These are phyloP conservation scores for Lactarius evosmus DNA, from an alignment of 768 basidiomycete genomes.

Conservation along the genomic window DNA sequence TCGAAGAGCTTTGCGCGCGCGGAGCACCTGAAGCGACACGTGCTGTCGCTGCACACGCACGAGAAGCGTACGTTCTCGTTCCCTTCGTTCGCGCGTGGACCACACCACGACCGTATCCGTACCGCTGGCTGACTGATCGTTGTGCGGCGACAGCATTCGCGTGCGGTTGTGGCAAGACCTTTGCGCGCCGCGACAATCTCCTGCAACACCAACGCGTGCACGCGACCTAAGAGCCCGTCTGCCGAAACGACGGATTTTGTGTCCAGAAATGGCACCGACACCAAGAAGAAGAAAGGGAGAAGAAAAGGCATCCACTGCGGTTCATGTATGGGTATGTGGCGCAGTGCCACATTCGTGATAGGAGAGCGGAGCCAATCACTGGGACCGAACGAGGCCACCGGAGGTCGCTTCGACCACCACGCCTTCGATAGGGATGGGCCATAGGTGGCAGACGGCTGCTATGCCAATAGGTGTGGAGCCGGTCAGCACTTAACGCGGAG, in stretches of 20 bases:
- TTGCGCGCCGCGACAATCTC: slow-evolving; percentile 75
- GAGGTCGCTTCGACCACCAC: background rate
- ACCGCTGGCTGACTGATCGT: background rate
- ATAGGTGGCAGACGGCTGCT: background rate
- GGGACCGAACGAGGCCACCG: background rate
- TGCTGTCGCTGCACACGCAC: slow-evolving; percentile 75
- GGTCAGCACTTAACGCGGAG: background rate
- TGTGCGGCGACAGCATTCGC: slow-evolving; percentile 43
- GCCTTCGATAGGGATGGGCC: background rate
- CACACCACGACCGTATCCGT: too few relatives aligned
- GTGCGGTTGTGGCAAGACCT: slow-evolving; percentile 68
- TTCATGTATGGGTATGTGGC: background rate
- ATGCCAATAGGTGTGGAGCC: background rate
- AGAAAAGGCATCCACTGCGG: background rate
- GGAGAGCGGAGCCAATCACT: background rate
- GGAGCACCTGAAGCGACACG: slow-evolving; percentile 81
- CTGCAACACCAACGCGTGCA: slow-evolving; percentile 72
- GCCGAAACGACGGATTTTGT: background rate
- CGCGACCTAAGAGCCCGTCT: slow-evolving; percentile 5
- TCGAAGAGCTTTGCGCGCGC: slow-evolving; percentile 76
- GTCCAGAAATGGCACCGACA: background rate
- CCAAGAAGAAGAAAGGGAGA: background rate
- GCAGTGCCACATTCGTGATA: background rate
- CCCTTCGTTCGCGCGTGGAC: background rate
- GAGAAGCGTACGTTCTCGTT: slow-evolving; percentile 65